These are phyloP conservation scores for Microbotryomycetes sp. DNA, from an alignment of 1,284 basidiomycete genomes.

Conservation along the genomic window DNA sequence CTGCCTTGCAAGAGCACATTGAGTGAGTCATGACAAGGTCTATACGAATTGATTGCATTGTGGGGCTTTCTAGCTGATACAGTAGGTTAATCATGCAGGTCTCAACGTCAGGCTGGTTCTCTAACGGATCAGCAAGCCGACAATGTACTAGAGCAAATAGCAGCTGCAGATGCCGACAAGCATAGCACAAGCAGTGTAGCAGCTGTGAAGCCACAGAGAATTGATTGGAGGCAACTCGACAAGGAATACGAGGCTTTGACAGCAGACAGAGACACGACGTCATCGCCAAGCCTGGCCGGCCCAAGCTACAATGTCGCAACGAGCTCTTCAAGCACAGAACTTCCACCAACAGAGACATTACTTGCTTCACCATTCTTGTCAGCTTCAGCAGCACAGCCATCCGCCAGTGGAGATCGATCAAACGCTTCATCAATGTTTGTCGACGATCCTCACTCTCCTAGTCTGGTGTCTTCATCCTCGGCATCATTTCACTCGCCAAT, in stretches of 20 bases:
- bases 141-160: constrained; percentile 15
- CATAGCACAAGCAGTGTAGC: too few species aligned
- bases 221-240: background rate
- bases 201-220: background rate
- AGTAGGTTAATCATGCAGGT: background rate
- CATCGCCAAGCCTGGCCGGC: too few species aligned
- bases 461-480: background rate
- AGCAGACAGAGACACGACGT: background rate
- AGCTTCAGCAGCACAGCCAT: background rate
- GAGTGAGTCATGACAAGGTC: too few species aligned
- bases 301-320: too few species aligned
- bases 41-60: too few species aligned
- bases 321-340: background rate
- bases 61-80: background rate
- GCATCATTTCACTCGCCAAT: background rate
- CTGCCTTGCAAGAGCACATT: constrained; percentile 19
- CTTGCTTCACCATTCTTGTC: background rate
- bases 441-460: background rate
- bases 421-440: background rate
- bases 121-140: constrained; percentile 21
- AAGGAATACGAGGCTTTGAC: background rate
- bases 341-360: background rate
- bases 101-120: constrained; percentile 14
- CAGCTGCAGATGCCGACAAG: background rate
- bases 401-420: background rate